Evolutionary conservation across 371 early-diverging fungal species (phyloP).

Genomic region (Mucor velutinosus): DNA sequence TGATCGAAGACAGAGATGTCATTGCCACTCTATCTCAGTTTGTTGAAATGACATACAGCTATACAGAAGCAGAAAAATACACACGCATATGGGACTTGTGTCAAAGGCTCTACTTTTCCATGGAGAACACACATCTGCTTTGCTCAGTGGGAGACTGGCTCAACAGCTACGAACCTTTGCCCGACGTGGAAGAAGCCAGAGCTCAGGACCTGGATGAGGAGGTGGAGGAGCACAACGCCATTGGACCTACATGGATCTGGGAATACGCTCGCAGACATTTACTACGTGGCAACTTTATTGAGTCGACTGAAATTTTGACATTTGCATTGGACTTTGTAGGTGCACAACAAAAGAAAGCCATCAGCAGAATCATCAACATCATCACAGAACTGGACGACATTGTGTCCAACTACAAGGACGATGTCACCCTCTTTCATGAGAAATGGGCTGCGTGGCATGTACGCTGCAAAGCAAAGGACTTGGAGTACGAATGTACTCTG

Average conservation of each 20-base stretch:
- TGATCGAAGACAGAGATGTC: neutral
- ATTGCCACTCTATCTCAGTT: neutral
- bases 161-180: neutral
- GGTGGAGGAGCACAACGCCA: neutral
- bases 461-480: neutral
- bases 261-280: neutral
- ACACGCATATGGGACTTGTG: conserved; percentile 5
- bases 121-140: neutral
- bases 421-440: neutral
- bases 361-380: neutral
- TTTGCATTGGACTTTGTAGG: neutral
- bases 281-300: conserved; percentile 11
- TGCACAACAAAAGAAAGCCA: neutral
- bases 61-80: neutral
- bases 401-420: neutral
- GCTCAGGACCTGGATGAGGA: neutral
- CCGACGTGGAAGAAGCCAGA: neutral
- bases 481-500: neutral
- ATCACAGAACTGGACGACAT: neutral
- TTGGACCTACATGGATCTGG: neutral
- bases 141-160: conserved; percentile 5
- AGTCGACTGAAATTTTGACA: neutral
- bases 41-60: neutral
- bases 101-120: conserved; percentile 6
- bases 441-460: conserved; percentile 1